Evolutionary conservation across 176 grass and related monocot species (phyloP).

Genomic region (Pontederia paniculata): DNA sequence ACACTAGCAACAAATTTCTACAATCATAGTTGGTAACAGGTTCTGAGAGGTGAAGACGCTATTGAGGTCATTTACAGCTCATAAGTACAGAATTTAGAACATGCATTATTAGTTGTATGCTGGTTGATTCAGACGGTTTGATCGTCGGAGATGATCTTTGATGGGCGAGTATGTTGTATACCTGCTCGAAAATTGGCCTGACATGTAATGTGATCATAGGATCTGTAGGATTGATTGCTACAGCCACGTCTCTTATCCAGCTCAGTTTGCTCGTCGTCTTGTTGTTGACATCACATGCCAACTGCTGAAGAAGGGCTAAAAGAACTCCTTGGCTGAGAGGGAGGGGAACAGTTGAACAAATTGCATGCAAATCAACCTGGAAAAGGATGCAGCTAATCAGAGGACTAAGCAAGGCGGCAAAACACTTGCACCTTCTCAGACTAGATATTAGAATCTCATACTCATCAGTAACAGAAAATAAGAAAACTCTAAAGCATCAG

Average conservation of each 20-base stretch:
- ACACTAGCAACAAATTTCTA: too few relatives aligned
- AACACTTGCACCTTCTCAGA: too few relatives aligned
- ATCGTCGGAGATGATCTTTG: slow-evolving; percentile 39
- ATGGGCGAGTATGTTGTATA: slow-evolving; percentile 40
- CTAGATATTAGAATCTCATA: too few relatives aligned
- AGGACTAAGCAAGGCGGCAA: neutral
- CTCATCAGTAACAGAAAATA: too few relatives aligned
- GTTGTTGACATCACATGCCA: slow-evolving; percentile 67
- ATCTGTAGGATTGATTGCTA: slow-evolving; percentile 60
- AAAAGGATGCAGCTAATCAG: neutral
- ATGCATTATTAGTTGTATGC: slow-evolving; percentile 56
- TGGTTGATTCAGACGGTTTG: slow-evolving; percentile 27
- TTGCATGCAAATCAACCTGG: slow-evolving; percentile 72
- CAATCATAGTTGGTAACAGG: neutral
- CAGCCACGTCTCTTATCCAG: slow-evolving; percentile 69
- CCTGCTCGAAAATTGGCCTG: slow-evolving; percentile 80
- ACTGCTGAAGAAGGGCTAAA: slow-evolving; percentile 80
- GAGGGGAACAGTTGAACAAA: slow-evolving; percentile 46
- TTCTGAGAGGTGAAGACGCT: neutral
- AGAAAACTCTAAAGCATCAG: too few relatives aligned
- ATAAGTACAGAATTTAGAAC: slow-evolving; percentile 77
- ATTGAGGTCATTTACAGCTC: slow-evolving; percentile 55
- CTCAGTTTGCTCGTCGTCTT: slow-evolving; percentile 50
- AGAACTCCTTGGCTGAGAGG: slow-evolving; percentile 84
- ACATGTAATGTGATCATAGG: slow-evolving; percentile 56